Conservation (phyloP, 106 monocot species). For the Agapanthus africanus region DNA sequence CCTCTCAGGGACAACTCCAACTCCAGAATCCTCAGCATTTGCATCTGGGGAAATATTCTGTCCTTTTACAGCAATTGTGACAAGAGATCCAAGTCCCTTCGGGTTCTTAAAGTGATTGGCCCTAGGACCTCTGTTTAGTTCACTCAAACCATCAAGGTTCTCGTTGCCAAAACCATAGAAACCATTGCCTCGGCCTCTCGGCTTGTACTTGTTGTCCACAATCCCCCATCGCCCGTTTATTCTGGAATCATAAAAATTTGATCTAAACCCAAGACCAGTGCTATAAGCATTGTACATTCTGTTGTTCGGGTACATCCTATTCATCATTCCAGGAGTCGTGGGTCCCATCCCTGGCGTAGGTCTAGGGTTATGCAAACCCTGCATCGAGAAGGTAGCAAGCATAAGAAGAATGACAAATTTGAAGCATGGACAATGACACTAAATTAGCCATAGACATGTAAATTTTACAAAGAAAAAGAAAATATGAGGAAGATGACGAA, state of each 20-base stretch:
- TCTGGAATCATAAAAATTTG: constrained; percentile 53
- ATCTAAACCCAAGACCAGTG: constrained; percentile 30
- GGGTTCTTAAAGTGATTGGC: constrained; percentile 44
- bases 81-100: constrained; percentile 33
- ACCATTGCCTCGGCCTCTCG: constrained; percentile 41
- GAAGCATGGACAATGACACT: too few relatives aligned
- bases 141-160: constrained; percentile 60
- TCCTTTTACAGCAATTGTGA: constrained; percentile 45
- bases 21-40: constrained; percentile 28
- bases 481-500: too few relatives aligned
- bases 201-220: constrained; percentile 37
- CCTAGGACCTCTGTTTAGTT: constrained; percentile 87
- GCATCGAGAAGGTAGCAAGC: constrained; percentile 12
- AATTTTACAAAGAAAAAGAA: too few relatives aligned
- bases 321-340: constrained; percentile 31
- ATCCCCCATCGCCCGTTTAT: constrained; percentile 32
- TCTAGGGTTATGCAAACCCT: constrained; percentile 47
- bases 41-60: constrained; percentile 30
- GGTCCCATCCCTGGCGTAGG: constrained; percentile 54
- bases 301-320: constrained; percentile 47
- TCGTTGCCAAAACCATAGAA: constrained; percentile 53
- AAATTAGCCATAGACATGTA: too few relatives aligned
- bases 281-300: constrained; percentile 40
- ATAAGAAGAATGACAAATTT: background rate
- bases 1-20: constrained; percentile 37